phyloP scores from a whole-genome alignment of 768 basidiomycete genomes.

The Tulasnella calospora region DNA sequence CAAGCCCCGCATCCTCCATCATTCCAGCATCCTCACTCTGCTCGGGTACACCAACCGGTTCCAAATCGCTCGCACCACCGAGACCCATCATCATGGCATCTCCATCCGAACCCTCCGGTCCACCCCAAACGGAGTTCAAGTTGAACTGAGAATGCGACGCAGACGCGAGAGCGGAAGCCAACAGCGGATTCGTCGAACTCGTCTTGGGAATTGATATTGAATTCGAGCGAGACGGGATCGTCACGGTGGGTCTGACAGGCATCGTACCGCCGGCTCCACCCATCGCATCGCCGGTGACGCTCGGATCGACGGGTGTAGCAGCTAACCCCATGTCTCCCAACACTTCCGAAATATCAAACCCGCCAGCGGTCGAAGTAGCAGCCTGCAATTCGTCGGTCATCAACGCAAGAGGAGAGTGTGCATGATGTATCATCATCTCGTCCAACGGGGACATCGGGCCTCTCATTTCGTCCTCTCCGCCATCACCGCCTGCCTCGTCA shows the following conservation, averaged over 20 bases:
- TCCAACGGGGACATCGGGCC: background rate
- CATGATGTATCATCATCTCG: background rate
- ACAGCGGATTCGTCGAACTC: slow-evolving; percentile 10
- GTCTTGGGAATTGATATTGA: slow-evolving; percentile 5
- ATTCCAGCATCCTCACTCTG: slow-evolving; percentile 32
- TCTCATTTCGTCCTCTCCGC: slow-evolving; percentile 16
- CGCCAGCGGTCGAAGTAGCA: background rate
- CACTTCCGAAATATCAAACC: slow-evolving; percentile 21
- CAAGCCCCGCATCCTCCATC: slow-evolving; percentile 76
- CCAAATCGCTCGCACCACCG: background rate
- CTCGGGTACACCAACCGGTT: background rate
- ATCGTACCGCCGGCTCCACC: background rate
- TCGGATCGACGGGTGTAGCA: background rate
- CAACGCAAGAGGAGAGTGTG: slow-evolving; percentile 9
- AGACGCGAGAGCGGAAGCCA: slow-evolving; percentile 36
- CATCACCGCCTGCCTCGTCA: slow-evolving; percentile 28
- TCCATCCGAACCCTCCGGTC: slow-evolving; percentile 3
- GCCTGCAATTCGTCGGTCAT: background rate
- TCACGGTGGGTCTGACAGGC: background rate
- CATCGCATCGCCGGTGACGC: background rate
- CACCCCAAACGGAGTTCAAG: slow-evolving; percentile 64
- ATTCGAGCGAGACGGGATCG: slow-evolving; percentile 4
- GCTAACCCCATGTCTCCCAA: slow-evolving; percentile 16
- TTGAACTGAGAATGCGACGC: slow-evolving; percentile 49
- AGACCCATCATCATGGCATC: background rate